A percentile compares a stretch with the other conserved stretches of the same genome.
phyloP scores from a whole-genome alignment of 2,329 filamentous ascomycete genomes.

The Fusarium sp. region DNA sequence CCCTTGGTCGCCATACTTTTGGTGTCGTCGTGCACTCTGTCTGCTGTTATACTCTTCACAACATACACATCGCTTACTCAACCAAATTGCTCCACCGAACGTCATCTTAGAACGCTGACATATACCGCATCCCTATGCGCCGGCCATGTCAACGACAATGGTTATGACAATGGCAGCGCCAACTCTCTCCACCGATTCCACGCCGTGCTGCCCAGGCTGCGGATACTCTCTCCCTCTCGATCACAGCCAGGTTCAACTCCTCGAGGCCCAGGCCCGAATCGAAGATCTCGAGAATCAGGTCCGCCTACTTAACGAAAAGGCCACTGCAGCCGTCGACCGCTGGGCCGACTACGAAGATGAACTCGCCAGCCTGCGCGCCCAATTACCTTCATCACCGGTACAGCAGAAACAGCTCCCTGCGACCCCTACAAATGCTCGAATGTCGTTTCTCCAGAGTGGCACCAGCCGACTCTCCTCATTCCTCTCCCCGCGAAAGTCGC shows the following conservation, averaged over 20 bases:
- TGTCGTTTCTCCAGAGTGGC: constrained; percentile 64
- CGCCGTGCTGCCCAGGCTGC: constrained; percentile 66
- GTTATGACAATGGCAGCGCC: constrained; percentile 56
- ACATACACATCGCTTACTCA: not conserved
- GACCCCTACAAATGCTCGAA: constrained; percentile 51
- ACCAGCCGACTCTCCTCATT: constrained; percentile 64
- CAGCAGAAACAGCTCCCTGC: constrained; percentile 43
- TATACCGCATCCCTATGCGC: constrained; percentile 17
- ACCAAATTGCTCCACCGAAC: not conserved
- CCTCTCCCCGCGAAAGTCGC: constrained; percentile 64
- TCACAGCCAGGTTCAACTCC: constrained; percentile 61
- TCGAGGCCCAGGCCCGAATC: constrained; percentile 72
- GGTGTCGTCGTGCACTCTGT: not conserved
- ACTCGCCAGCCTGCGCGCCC: constrained; percentile 71
- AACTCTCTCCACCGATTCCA: constrained; percentile 44
- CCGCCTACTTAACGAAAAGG: constrained; percentile 78
- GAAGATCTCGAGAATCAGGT: constrained; percentile 81
- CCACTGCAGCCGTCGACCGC: constrained; percentile 73
- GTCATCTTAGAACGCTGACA: constrained; percentile 7
- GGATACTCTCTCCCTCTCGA: constrained; percentile 60
- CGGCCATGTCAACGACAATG: constrained; percentile 51
- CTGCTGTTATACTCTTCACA: not conserved
- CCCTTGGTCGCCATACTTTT: constrained; percentile 16
- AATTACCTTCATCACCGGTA: constrained; percentile 46
- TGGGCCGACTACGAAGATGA: constrained; percentile 88